Evolutionary conservation across 768 basidiomycete species (phyloP), one percentile per base, ranked within the genome.

Genomic region (Tricholoma furcatifolium): DNA sequence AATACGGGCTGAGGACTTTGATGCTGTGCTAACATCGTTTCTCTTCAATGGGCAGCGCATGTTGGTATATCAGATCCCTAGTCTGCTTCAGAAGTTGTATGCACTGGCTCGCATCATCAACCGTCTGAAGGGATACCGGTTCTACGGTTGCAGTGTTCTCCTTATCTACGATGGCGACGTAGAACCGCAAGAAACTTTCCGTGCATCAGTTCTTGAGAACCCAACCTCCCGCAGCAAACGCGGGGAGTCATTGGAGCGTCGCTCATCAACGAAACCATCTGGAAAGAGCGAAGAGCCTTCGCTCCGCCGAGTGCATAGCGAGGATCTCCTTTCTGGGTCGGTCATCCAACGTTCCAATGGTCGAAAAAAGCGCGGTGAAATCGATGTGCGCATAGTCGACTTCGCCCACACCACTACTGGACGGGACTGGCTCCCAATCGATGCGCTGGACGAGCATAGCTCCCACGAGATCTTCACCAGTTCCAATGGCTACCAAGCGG

Each of bases 381-480:
- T 98, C 54, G 93, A 91, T 65, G 90, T 99, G 56, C 92, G 95
- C 32, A 85, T 99, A 47, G 97, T 99, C 50, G 97, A 99, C 70
- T 99, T 99, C 71, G 97, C 96, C 11, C 96, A 98, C 65, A 98
- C 97, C 47, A 98, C 94, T 8, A 98, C 95, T 1, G 97, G 97
- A 11, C 79, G 79, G 20, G 97, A 99, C 69, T 98, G 92, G 82
- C 69, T 90, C 39, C 79, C 86, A 10, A 79, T 80, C 64, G 81
- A 85, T 2, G 70, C 78, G 3, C 68, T 75, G 18, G 67, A 73
- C 32, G 75, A 73, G 53, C 70, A 68, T 32, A 61, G 67, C 27
- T 65, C 75, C 12, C 67, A 73, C 54, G 80, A 84, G 59, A 72
- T 77, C 42, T 75, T 75, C 51, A 75, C 78, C 48, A 82, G 80